Evolutionary conservation across 169 alveolate genomes (phyloP), one percentile per base, ranked within the genome.

Genomic region (Plasmodium cynomolgi): DNA sequence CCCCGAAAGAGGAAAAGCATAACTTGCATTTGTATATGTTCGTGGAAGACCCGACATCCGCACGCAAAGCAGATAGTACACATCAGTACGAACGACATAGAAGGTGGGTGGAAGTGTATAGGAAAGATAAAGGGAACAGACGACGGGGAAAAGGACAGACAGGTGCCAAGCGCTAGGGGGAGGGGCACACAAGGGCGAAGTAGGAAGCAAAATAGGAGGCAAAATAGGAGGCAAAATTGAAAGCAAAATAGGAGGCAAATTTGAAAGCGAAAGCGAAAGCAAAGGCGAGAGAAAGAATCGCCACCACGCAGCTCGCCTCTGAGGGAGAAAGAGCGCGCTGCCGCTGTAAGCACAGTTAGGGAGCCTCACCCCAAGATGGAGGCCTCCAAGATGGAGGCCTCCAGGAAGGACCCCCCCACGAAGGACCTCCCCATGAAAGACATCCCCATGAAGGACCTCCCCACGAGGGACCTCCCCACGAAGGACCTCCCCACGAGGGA

Each of bases 291-390:
- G 44, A 37, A 37, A 2, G 44, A 47, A 47, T 47, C 8, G 58
- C 58, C 58, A 47, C 58, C 58, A 20, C n/a, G 29, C 13, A 11
- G 37, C 9, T 68, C 77, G 23, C n/a, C 77, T 4, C 37, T 23
- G 77, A 68, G 77, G 77, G 77, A 68, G 37, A 23, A 68, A 68
- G 37, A 20, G 31, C 15, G n/a, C 77, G 1, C 37, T 68, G 3
- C 77, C 37, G n/a, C 77, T 5, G 3, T 23, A 3, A 50, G 8
- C 20, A 15, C 20, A 50, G 26, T 50, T 50, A 15, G 23, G 62
- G 62, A 50, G 77, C 77, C n/a, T 20, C 77, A 68, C 34, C 77
- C 77, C 77, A 23, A 68, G 37, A 68, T 68, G 77, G 77, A 68
- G 77, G 37, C 17, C 34, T 7, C 5, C 5, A 44, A 44, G 58